Base-by-base conservation (phyloP, 768 basidiomycete species). In the Tylopilus cervinicoccineus region DNA sequence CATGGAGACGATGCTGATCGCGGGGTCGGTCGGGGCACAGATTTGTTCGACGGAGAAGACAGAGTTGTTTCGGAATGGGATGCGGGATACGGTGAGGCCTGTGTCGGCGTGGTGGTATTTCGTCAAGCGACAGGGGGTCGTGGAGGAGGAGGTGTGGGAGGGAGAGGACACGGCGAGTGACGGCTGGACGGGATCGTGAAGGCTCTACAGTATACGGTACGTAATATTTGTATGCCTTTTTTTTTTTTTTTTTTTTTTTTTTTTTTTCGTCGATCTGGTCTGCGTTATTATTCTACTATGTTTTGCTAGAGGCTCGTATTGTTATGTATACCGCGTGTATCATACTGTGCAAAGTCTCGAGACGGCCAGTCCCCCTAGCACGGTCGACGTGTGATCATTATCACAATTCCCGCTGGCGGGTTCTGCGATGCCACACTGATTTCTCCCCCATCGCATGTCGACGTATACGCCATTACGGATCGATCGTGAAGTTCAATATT, bases 81-180 rank as follows among this genome's bases (percentile, higher is more conserved):
- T 58, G 46, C 52, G 65, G 48, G 68, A 69, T 39, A 70, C 60
- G 4, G 59, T 64, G 23, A 53, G 55, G 37, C 62, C 66, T 1
- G 49, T 70, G n/a, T 51, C 55, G 19, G 68, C 57, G 8, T 69
- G 65, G 67, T 69, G 68, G 68, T 56, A 62, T 43, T 57, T 70
- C 28, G 26, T 55, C 33, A 56, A 52, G 24, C 44, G 34, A 36
- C 23, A 43, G 11, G 20, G 28, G 26, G 14, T 32, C n/a, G 20
- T 14, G 4, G 31, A 38, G 8, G 44, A 31, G 29, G 26, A 50
- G 33, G 33, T 34, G 2, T 40, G 36, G 19, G 45, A 42, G 3
- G 40, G 37, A 5, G 12, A 44, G 2, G 49, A 37, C 5, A 36
- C n/a, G n/a, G 45, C 28, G 0, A 47, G 40, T 11, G 40, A 54